phyloP scores from a whole-genome alignment of 1,139 yeast genomes.

The Pneumocystis sp. region DNA sequence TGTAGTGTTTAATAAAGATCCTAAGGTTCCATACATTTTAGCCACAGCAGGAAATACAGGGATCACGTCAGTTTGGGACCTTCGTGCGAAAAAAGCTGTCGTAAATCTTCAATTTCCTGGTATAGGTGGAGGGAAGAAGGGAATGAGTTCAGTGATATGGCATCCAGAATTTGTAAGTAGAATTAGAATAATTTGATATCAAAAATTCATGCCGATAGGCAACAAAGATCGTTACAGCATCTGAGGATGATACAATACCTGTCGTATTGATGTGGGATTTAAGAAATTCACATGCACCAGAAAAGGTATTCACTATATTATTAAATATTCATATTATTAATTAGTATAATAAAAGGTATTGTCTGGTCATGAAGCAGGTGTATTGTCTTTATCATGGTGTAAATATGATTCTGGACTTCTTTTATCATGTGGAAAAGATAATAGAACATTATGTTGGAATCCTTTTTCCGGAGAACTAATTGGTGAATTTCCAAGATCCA shows the following conservation, averaged over 20 bases:
- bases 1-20: slow-evolving; percentile 71
- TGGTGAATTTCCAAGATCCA: slow-evolving; percentile 80
- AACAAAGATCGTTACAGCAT: slow-evolving; percentile 76
- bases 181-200: neutral
- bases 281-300: slow-evolving; percentile 84
- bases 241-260: slow-evolving; percentile 68
- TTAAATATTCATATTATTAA: neutral
- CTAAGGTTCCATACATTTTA: slow-evolving; percentile 60
- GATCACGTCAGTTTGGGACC: slow-evolving; percentile 85
- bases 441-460: slow-evolving; percentile 79
- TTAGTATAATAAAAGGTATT: slow-evolving; percentile 28
- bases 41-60: slow-evolving; percentile 81
- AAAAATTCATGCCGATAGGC: slow-evolving; percentile 29
- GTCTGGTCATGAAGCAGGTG: slow-evolving; percentile 76
- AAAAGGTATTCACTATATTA: slow-evolving; percentile 20
- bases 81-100: slow-evolving; percentile 19
- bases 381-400: slow-evolving; percentile 89
- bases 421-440: slow-evolving; percentile 84
- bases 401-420: slow-evolving; percentile 60
- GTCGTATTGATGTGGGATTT: slow-evolving; percentile 84
- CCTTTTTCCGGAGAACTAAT: slow-evolving; percentile 48
- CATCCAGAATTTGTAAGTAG: slow-evolving; percentile 39
- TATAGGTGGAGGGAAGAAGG: slow-evolving; percentile 25
- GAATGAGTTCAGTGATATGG: slow-evolving; percentile 45
- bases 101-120: slow-evolving; percentile 1